Percentiles rank a stretch among this genome's conserved stretches.
Evolutionary conservation across 306 rosid species (phyloP).

Genomic region (Vigna reflexopilosa): DNA sequence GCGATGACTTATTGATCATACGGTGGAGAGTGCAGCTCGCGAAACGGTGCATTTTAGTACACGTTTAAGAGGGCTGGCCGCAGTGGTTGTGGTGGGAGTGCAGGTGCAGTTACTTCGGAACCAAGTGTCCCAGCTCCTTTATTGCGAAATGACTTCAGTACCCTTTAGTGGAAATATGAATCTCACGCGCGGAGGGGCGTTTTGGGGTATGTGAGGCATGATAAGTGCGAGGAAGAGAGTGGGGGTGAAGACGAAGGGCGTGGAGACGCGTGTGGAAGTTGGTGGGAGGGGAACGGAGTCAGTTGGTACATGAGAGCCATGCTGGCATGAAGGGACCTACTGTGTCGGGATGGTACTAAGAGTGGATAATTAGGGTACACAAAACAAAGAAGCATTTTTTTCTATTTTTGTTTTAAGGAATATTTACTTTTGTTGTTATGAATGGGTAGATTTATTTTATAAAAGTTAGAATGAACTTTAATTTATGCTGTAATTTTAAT

Average conservation of each 20-base stretch:
- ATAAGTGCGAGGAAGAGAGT: neutral
- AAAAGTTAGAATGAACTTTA: neutral
- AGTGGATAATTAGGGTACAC: constrained; percentile 4
- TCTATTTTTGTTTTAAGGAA: neutral
- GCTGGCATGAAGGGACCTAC: constrained; percentile 27
- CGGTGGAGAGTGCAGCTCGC: neutral
- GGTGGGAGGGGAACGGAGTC: constrained; percentile 4
- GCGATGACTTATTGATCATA: neutral
- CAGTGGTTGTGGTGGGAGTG: constrained; percentile 44
- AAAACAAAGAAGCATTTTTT: neutral
- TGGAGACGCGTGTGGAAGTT: neutral
- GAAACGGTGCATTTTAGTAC: neutral
- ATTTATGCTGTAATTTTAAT: neutral
- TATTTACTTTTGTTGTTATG: no score
- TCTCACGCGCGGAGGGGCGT: constrained; percentile 27
- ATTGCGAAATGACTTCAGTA: constrained; percentile 21
- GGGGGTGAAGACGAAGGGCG: constrained; percentile 9
- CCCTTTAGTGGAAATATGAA: neutral
- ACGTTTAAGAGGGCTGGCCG: neutral
- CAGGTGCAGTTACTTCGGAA: constrained; percentile 58
- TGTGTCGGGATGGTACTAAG: constrained; percentile 14
- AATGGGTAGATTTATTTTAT: neutral
- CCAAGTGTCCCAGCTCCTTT: constrained; percentile 58
- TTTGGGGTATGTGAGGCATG: neutral
- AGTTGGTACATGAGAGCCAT: constrained; percentile 34